Evolutionary conservation across 768 basidiomycete species (phyloP).

Genomic region (Amanita fuliginea): DNA sequence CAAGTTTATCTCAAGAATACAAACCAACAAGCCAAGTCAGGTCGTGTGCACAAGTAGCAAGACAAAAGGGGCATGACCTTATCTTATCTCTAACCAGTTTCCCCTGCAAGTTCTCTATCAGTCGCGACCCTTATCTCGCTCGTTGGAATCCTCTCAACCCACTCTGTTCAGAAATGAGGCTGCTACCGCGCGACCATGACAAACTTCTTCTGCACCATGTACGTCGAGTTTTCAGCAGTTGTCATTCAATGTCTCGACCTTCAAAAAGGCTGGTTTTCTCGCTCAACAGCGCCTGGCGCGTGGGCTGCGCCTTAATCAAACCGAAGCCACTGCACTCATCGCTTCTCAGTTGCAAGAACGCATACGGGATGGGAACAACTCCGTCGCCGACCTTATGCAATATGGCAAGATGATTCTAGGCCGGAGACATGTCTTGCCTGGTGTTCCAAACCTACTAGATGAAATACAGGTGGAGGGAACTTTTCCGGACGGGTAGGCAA

Average conservation of each 20-base stretch:
- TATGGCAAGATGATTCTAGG: conserved; percentile 85
- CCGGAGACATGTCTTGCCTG: conserved; percentile 77
- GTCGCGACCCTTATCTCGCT: neutral
- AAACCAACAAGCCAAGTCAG: no score
- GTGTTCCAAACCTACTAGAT: conserved; percentile 64
- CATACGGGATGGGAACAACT: conserved; percentile 82
- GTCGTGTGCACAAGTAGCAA: no score
- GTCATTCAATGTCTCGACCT: neutral
- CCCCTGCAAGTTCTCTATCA: no score
- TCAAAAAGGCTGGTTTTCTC: conserved; percentile 64
- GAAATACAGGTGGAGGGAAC: conserved; percentile 95
- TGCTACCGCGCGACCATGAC: conserved; percentile 4
- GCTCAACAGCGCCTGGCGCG: conserved; percentile 93
- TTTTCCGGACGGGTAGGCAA: conserved; percentile 68
- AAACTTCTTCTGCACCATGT: conserved; percentile 5
- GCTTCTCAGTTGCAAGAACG: conserved; percentile 88
- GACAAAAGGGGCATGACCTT: neutral
- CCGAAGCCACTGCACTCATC: conserved; percentile 85
- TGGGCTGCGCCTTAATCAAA: conserved; percentile 78
- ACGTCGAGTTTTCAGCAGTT: neutral
- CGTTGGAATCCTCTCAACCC: neutral
- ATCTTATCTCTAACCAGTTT: neutral
- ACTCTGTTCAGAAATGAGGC: neutral
- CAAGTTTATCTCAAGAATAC: no score
- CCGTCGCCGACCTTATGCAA: conserved; percentile 88